Evolutionary conservation across 1,284 basidiomycete species (phyloP).

Genomic region (Apiotrichum porosum): DNA sequence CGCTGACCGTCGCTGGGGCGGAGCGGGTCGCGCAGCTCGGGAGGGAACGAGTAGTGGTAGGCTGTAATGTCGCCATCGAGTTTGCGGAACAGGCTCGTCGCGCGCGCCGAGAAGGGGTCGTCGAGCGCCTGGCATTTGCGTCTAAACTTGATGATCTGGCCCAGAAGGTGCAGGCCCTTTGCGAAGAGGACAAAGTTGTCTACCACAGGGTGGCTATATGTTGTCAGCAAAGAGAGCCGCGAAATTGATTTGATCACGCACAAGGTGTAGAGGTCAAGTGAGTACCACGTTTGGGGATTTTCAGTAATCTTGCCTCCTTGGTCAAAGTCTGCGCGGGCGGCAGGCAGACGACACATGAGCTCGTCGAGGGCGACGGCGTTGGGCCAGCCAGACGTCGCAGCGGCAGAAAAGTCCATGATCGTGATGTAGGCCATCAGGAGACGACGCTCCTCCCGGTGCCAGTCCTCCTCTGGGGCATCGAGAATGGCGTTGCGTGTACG

Average conservation of each 20-base stretch:
- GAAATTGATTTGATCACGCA: slow-evolving; percentile 16
- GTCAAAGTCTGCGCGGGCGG: slow-evolving; percentile 24
- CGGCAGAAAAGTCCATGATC: slow-evolving; percentile 16
- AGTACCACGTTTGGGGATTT: slow-evolving; percentile 33
- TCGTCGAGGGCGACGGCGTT: slow-evolving; percentile 28
- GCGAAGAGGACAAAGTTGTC: slow-evolving; percentile 34
- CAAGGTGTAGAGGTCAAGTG: slow-evolving; percentile 31
- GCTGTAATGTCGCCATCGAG: slow-evolving; percentile 27
- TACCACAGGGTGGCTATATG: slow-evolving; percentile 32
- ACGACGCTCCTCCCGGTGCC: slow-evolving; percentile 37
- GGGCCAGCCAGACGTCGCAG: slow-evolving; percentile 34
- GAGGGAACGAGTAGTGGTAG: slow-evolving; percentile 31
- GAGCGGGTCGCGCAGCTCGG: slow-evolving; percentile 33
- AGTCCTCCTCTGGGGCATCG: slow-evolving; percentile 20
- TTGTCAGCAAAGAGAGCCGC: no score
- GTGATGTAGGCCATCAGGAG: slow-evolving; percentile 24
- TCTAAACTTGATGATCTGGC: slow-evolving; percentile 27
- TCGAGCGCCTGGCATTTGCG: slow-evolving; percentile 15
- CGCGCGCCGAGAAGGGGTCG: slow-evolving; percentile 9
- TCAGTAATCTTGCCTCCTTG: slow-evolving; percentile 22
- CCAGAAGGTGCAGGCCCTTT: slow-evolving; percentile 30
- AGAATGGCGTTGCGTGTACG: slow-evolving; percentile 17
- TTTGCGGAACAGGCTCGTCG: slow-evolving; percentile 23
- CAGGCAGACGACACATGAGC: slow-evolving; percentile 27
- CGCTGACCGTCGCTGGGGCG: slow-evolving; percentile 19